Evolutionary conservation across 2,329 filamentous ascomycete species (phyloP).

Genomic region (Pseudocercospora vitis): DNA sequence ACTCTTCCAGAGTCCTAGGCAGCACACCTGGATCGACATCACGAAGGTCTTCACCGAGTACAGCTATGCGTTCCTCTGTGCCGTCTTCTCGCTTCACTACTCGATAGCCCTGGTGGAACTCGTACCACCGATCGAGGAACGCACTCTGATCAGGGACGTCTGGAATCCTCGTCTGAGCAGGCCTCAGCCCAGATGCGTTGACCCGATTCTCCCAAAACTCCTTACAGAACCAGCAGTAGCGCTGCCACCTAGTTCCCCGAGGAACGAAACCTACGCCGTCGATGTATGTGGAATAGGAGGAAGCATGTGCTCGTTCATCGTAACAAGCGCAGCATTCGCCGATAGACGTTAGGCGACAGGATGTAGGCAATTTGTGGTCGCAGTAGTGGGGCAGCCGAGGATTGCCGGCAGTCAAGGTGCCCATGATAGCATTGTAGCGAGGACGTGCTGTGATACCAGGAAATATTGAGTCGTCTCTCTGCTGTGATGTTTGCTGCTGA

Average conservation of each 20-base stretch:
- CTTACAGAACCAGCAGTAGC: constrained; percentile 55
- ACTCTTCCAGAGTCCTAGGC: constrained; percentile 49
- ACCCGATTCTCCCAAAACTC: constrained; percentile 53
- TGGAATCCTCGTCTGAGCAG: constrained; percentile 49
- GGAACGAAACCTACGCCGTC: constrained; percentile 53
- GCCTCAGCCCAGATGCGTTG: constrained; percentile 44
- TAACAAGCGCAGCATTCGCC: constrained; percentile 37
- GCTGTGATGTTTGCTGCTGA: no score
- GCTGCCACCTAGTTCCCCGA: constrained; percentile 50
- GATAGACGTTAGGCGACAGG: constrained; percentile 34
- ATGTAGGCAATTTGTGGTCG: constrained; percentile 37
- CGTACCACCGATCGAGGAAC: constrained; percentile 51
- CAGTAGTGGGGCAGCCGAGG: constrained; percentile 32
- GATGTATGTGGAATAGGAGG: constrained; percentile 49
- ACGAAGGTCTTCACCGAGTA: constrained; percentile 49
- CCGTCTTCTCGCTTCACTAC: constrained; percentile 44
- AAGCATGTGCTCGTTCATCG: constrained; percentile 41
- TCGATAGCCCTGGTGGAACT: constrained; percentile 51
- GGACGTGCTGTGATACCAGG: no score
- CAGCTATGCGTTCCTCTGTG: constrained; percentile 45
- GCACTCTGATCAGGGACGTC: constrained; percentile 48
- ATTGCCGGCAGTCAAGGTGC: not conserved
- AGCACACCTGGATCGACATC: constrained; percentile 50
- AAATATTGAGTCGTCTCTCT: no score
- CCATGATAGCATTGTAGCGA: not conserved